Conservation (phyloP, 1,284 basidiomycete genomes). For the Coniophora puteana region DNA sequence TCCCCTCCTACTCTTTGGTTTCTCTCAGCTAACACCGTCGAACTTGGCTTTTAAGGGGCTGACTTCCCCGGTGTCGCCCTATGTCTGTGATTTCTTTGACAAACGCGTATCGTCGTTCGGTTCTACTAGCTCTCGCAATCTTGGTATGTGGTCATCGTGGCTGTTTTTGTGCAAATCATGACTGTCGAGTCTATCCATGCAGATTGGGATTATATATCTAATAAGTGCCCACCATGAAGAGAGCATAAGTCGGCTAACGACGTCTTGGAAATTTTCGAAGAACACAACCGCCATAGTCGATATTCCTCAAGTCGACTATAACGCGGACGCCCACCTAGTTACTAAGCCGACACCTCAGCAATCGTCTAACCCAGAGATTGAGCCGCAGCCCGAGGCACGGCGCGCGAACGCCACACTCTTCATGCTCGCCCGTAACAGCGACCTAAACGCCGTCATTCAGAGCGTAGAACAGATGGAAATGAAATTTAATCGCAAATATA, state of each 20-base stretch:
- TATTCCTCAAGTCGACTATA: not conserved
- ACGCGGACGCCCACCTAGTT: not conserved
- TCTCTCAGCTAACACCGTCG: not conserved
- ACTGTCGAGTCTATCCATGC: constrained; percentile 3
- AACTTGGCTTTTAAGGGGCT: not conserved
- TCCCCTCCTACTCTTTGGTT: not conserved
- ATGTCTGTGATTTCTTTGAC: constrained; percentile 23
- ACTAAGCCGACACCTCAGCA: not conserved
- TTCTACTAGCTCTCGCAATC: constrained; percentile 22
- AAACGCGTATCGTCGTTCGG: constrained; percentile 26
- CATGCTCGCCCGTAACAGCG: constrained; percentile 32
- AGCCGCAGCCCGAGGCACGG: constrained; percentile 1
- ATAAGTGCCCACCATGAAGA: constrained; percentile 10
- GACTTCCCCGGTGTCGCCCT: constrained; percentile 18
- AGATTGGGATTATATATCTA: constrained; percentile 21
- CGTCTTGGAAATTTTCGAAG: constrained; percentile 3
- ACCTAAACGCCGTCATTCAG: constrained; percentile 50
- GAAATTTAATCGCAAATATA: constrained; percentile 58
- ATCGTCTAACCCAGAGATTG: not conserved
- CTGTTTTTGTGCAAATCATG: not conserved
- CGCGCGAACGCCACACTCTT: constrained; percentile 30
- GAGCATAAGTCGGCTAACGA: constrained; percentile 5
- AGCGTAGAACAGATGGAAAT: constrained; percentile 55
- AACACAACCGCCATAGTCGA: not conserved
- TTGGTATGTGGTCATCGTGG: constrained; percentile 14